Percentiles rank a stretch among this genome's conserved stretches.
Evolutionary conservation across 2,329 filamentous ascomycete species (phyloP).

Genomic region (Colletotrichum truncatum): DNA sequence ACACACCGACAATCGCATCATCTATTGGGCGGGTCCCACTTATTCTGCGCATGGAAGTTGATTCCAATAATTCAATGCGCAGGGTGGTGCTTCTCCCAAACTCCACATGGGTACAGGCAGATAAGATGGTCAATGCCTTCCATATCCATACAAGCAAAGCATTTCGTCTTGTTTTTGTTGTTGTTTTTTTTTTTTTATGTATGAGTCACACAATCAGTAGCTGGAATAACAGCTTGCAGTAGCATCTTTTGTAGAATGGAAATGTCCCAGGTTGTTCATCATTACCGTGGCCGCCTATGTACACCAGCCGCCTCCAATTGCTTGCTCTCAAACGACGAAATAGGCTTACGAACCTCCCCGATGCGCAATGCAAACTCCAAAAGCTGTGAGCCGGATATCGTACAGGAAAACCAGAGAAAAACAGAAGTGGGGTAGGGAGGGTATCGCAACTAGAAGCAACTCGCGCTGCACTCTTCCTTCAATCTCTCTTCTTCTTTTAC

Average conservation of each 20-base stretch:
- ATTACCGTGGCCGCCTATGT: conserved; percentile 30
- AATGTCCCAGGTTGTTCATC: conserved; percentile 11
- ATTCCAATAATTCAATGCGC: not conserved
- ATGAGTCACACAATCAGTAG: not conserved
- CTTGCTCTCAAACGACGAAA: conserved; percentile 12
- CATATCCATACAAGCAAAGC: not conserved
- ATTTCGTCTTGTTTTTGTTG: too few species aligned
- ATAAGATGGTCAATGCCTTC: not conserved
- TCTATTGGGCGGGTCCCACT: not conserved
- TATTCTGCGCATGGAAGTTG: not conserved
- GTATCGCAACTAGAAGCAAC: conserved; percentile 34
- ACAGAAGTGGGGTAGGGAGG: conserved; percentile 32
- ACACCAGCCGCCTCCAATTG: conserved; percentile 18
- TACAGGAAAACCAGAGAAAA: conserved; percentile 30
- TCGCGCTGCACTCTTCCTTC: not conserved
- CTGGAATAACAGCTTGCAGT: not conserved
- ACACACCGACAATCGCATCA: not conserved
- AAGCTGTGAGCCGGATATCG: conserved; percentile 29
- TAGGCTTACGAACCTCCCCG: conserved; percentile 19
- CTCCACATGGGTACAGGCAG: not conserved
- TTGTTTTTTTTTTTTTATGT: not conserved
- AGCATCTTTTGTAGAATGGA: not conserved
- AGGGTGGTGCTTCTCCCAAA: not conserved
- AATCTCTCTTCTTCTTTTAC: conserved; percentile 52
- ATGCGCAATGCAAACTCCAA: conserved; percentile 29